A percentile compares a stretch with the other conserved stretches of the same genome.
These are phyloP conservation scores for Paraphaeosphaeria sporulosa DNA, from an alignment of 2,329 filamentous ascomycete species.

Conservation along the genomic window DNA sequence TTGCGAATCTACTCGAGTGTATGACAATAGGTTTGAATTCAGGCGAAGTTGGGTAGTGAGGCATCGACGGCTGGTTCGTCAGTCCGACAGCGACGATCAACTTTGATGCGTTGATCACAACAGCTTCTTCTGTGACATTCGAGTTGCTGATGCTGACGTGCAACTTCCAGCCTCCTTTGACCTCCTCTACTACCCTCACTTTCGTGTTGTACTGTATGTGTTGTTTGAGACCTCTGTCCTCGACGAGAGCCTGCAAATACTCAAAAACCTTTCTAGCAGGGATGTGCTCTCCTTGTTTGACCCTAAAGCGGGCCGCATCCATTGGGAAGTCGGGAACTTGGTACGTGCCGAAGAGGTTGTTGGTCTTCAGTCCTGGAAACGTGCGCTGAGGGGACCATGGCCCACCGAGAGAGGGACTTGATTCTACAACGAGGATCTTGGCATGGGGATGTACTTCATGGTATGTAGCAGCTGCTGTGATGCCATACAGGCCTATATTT, in stretches of 20 bases:
- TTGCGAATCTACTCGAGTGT: slow-evolving; percentile 63
- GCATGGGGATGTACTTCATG: slow-evolving; percentile 46
- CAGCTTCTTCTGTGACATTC: not conserved
- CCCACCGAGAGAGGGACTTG: slow-evolving; percentile 49
- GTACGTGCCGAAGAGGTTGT: slow-evolving; percentile 53
- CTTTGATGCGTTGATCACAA: slow-evolving; percentile 51
- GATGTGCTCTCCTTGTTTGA: slow-evolving; percentile 64
- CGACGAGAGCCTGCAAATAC: slow-evolving; percentile 57
- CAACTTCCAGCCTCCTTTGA: slow-evolving; percentile 31
- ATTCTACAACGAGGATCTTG: slow-evolving; percentile 53
- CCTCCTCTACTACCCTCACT: slow-evolving; percentile 59
- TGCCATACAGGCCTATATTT: slow-evolving; percentile 43
- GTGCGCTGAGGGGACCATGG: slow-evolving; percentile 51
- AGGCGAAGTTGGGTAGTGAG: slow-evolving; percentile 59
- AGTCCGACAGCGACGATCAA: slow-evolving; percentile 69
- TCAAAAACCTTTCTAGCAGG: slow-evolving; percentile 63
- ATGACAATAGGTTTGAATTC: slow-evolving; percentile 63
- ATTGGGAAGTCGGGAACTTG: slow-evolving; percentile 51
- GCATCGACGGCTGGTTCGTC: slow-evolving; percentile 65
- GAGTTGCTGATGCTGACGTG: slow-evolving; percentile 18
- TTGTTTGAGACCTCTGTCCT: slow-evolving; percentile 56
- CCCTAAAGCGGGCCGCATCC: slow-evolving; percentile 37
- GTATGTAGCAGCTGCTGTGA: slow-evolving; percentile 54
- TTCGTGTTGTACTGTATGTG: slow-evolving; percentile 60
- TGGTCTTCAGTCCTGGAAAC: slow-evolving; percentile 55